Percentiles rank a stretch among this genome's conserved stretches.
phyloP scores from a whole-genome alignment of 2,329 filamentous ascomycete genomes.

The Botrytis aclada region DNA sequence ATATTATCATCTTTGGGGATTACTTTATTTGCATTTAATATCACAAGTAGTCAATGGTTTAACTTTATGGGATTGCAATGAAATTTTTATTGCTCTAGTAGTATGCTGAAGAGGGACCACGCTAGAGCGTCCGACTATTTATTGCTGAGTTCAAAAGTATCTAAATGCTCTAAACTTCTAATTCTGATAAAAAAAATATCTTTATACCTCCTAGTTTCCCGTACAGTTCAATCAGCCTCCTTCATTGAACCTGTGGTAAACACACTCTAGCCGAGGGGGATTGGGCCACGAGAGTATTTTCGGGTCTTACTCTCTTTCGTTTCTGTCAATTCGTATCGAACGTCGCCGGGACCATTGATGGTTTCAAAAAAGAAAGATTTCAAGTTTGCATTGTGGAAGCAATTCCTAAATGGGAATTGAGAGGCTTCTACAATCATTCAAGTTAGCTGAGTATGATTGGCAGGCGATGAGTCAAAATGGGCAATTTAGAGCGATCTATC shows the following conservation, averaged over 20 bases:
- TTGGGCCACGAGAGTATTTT: neutral
- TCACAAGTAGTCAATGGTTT: rapidly evolving
- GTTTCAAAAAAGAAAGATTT: neutral
- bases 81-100: rapidly evolving
- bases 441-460: neutral
- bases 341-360: neutral
- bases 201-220: neutral
- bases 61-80: rapidly evolving
- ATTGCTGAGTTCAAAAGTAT: neutral
- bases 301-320: neutral
- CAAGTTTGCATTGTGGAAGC: neutral
- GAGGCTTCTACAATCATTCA: neutral
- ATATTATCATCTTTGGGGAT: rapidly evolving
- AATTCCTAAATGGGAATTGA: neutral
- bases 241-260: too few relatives aligned
- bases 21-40: rapidly evolving
- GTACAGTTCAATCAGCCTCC: too few relatives aligned
- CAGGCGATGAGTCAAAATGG: rapidly evolving
- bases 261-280: neutral
- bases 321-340: neutral
- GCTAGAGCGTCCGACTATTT: rapidly evolving
- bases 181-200: neutral
- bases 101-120: neutral
- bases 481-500: neutral
- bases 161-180: rapidly evolving